Percentiles rank a stretch among this genome's conserved stretches.
Conservation (phyloP, 768 basidiomycete species). For the Lactifluus volemus region DNA sequence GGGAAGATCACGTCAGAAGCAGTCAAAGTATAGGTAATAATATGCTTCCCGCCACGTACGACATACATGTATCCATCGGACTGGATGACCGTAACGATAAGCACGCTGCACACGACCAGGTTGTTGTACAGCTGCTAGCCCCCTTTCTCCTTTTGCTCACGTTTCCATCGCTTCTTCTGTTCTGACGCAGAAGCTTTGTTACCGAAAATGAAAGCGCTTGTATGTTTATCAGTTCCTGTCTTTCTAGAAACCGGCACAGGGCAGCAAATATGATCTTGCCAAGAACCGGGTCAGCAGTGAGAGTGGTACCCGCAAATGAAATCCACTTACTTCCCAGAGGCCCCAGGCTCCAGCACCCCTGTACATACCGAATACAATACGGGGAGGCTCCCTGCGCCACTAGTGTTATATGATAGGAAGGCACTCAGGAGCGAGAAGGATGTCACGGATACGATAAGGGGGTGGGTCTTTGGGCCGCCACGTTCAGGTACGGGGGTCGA, state of each 20-base stretch:
- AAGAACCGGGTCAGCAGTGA: background rate
- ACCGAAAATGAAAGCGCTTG: slow-evolving; percentile 70
- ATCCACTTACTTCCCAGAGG: slow-evolving; percentile 53
- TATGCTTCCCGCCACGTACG: background rate
- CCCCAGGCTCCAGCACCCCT: slow-evolving; percentile 52
- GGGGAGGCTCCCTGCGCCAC: slow-evolving; percentile 47
- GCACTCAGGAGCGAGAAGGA: slow-evolving; percentile 45
- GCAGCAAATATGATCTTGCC: slow-evolving; percentile 51
- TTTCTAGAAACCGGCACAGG: slow-evolving; percentile 51
- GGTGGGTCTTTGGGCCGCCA: slow-evolving; percentile 36
- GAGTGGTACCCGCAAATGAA: background rate
- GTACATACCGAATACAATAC: slow-evolving; percentile 42
- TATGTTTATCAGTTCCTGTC: slow-evolving; percentile 77
- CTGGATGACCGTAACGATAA: background rate
- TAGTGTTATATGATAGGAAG: slow-evolving; percentile 58
- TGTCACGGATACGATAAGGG: slow-evolving; percentile 55
- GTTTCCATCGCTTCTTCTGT: slow-evolving; percentile 30
- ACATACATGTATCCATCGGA: background rate
- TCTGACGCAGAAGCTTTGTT: slow-evolving; percentile 42
- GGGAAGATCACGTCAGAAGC: background rate
- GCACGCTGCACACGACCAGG: too few species aligned
- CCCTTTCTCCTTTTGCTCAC: slow-evolving; percentile 14
- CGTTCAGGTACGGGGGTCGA: slow-evolving; percentile 25
- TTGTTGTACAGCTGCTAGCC: background rate
- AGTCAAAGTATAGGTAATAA: background rate